These are phyloP conservation scores for Buxus sempervirens DNA, from an alignment of 164 flowering plant genomes.

Conservation along the genomic window DNA sequence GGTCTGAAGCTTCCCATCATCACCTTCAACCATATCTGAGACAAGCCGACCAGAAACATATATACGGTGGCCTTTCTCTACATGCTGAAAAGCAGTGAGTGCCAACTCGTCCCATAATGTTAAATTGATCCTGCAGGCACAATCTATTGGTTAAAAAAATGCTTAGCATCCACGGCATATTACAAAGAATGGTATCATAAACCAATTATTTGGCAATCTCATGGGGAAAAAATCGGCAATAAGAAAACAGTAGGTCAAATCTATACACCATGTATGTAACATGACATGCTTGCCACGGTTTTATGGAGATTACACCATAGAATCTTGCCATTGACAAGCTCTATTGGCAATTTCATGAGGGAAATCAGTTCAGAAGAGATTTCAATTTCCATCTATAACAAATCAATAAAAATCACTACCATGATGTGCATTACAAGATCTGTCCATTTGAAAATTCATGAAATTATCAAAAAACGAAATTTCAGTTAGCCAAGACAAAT, in stretches of 20 bases:
- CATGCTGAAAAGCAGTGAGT: constrained; percentile 66
- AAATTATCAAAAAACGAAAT: neutral
- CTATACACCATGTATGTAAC: too few species aligned
- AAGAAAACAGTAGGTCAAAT: neutral
- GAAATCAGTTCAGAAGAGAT: neutral
- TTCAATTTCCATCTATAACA: too few species aligned
- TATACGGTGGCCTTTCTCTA: constrained; percentile 78
- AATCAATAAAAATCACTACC: too few species aligned
- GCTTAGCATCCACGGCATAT: neutral
- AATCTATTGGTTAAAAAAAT: neutral
- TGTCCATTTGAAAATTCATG: neutral
- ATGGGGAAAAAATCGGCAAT: neutral
- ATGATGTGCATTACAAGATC: neutral
- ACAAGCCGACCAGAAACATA: constrained; percentile 76
- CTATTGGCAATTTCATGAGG: neutral
- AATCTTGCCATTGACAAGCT: neutral
- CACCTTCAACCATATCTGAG: constrained; percentile 61
- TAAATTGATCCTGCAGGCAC: constrained; percentile 62
- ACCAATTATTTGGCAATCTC: neutral
- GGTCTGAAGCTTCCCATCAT: constrained; percentile 68
- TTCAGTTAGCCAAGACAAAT: neutral
- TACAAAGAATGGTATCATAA: neutral
- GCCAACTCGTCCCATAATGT: constrained; percentile 95
- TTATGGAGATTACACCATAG: too few species aligned
- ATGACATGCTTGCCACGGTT: too few species aligned